Evolutionary conservation across 441 rosid species (phyloP).

Genomic region (Croton laevigatus): DNA sequence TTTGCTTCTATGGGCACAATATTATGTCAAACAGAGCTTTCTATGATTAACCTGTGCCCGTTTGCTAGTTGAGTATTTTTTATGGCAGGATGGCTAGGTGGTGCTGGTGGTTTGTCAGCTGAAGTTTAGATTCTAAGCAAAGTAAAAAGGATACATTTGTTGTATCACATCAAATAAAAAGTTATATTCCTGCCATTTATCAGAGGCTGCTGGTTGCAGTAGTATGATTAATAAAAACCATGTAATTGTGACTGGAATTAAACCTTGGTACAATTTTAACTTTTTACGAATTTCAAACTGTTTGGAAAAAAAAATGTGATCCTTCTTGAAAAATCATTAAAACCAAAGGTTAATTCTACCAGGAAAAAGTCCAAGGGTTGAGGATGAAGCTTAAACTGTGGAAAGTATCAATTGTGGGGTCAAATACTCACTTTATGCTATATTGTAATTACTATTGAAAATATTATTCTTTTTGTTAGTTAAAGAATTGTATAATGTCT

Average conservation of each 20-base stretch:
- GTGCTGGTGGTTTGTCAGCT: neutral
- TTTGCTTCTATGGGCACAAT: neutral
- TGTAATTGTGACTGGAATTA: neutral
- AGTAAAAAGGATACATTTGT: neutral
- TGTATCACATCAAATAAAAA: too few relatives aligned
- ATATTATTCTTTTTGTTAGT: neutral
- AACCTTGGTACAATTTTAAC: neutral
- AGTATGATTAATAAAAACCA: neutral
- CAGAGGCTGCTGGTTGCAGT: neutral
- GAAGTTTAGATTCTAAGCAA: neutral
- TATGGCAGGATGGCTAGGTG: neutral
- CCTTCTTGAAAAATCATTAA: neutral
- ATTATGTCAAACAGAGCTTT: too few relatives aligned
- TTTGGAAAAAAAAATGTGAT: neutral
- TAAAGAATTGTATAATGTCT: neutral
- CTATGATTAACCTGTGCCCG: too few relatives aligned
- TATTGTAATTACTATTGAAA: neutral
- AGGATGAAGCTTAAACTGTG: neutral
- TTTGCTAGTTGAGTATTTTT: neutral
- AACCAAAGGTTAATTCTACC: neutral
- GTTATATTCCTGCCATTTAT: too few relatives aligned
- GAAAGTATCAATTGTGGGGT: neutral
- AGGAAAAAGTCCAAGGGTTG: neutral
- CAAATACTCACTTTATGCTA: neutral
- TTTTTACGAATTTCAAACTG: neutral